Evolutionary conservation across 140 eudicot genomes (phyloP), one percentile per base, ranked within the genome.

Genomic region (Stevia rebaudiana): DNA sequence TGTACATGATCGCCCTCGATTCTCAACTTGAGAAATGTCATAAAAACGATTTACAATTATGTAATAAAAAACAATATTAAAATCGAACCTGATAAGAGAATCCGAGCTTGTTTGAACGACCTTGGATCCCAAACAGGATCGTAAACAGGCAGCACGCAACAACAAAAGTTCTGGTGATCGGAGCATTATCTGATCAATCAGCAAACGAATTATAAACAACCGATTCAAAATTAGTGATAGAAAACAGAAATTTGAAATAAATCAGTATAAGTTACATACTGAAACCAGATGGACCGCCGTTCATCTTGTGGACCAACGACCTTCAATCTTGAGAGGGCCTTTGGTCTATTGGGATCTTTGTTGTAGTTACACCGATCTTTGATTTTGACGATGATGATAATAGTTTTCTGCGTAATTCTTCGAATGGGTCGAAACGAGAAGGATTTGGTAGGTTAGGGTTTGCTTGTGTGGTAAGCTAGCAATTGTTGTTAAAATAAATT

Each of bases 221-320:
- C 39, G 66, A 57, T 24, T 3, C 16, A 11, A 13, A 25, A 25
- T 23, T 1, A 19, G 11, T 10, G 0, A 48, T 47, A 25, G 23
- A 52, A n/a, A 13, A 6, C 1, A 21, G 7, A 23, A 33, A 23
- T 25, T 46, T 39, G 28, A 10, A 43, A 7, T 28, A 59, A 24
- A 48, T 62, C 17, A 30, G 74, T 59, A 52, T 17, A 41, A 17
- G 24, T 23, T 39, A 65, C 89, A 18, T 80, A 91, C 95, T 87
- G 84, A 91, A 91, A 80, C 98, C 98, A 79, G 95, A 87, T 72
- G 94, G 95, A 71, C 95, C 95, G 81, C 95, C 98, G 94, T 87
- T 87, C 98, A 87, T 90, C 75, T 84, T 86, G 55, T 70, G 76
- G 70, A 80, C 77, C 74, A 80, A 81, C 77, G 84, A 82, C 82